Evolutionary conservation across 495 filamentous ascomycete species (phyloP).

Genomic region (Aspergillus nanangensis): DNA sequence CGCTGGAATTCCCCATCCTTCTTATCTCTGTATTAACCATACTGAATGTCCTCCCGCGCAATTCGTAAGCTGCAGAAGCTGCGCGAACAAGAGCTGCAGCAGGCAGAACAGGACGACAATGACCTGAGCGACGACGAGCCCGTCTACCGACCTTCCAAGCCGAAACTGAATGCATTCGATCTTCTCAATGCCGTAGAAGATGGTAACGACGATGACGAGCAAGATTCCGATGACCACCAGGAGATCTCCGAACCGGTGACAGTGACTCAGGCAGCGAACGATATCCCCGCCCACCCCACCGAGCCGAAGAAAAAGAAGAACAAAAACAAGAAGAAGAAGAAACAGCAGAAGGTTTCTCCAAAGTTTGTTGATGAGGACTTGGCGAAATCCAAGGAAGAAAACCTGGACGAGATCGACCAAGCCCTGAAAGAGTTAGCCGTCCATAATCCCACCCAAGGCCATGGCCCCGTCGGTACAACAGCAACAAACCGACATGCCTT

Average conservation of each 20-base stretch:
- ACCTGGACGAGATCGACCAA: conserved; percentile 77
- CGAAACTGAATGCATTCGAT: conserved; percentile 48
- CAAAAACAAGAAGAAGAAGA: conserved; percentile 49
- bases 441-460: conserved; percentile 9
- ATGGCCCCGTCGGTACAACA: conserved; percentile 17
- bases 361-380: conserved; percentile 15
- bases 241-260: conserved; percentile 22
- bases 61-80: conserved; percentile 70
- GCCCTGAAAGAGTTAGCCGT: conserved; percentile 63
- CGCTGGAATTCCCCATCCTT: too few species aligned
- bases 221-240: conserved; percentile 27
- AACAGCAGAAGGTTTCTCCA: conserved; percentile 29
- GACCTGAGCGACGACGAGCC: conserved; percentile 48
- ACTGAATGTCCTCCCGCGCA: conserved; percentile 72
- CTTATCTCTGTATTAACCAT: too few species aligned
- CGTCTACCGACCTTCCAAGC: conserved; percentile 26
- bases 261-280: conserved; percentile 11
- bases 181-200: conserved; percentile 52
- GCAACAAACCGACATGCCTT: conserved; percentile 37
- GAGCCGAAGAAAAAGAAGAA: conserved; percentile 32
- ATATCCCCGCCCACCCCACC: conserved; percentile 13
- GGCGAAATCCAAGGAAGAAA: conserved; percentile 24
- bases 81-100: conserved; percentile 58
- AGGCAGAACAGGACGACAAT: conserved; percentile 43
- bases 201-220: conserved; percentile 58